Base-by-base conservation (phyloP, 225 moss, liverwort and hornwort genomes). In the Sphagnum contortum region DNA sequence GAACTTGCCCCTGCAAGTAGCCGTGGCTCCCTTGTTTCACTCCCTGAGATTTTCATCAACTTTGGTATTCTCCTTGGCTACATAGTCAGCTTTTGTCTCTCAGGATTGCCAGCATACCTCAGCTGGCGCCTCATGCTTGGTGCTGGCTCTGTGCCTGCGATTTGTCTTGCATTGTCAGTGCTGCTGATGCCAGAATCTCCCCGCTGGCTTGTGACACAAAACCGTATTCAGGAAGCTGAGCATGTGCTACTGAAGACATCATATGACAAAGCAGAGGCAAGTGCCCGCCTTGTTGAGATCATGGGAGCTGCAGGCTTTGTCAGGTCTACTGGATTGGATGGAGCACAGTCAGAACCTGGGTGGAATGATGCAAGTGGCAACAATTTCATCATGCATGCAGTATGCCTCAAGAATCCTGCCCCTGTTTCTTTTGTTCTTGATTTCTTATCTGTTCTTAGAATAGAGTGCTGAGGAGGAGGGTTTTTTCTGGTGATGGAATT, bases 201-300 rank as follows among this genome's bases (percentile, higher is more conserved):
- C 49, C 89, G 98, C 51, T 98, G 98, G 98, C 91, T 98, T 50
- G 98, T 98, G 66, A 82, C 80, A 85, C 89, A 91, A 75, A 82
- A 83, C 58, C 90, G 98, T 10, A 74, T 89, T 3, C 65, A 69
- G 44, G 93, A 98, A 78, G 98, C 98, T 6, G 86, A 89, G 70
- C 12, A 69, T 51, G 98, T 98, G 65, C 81, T 98, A 5, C 71
- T 79, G 0, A 89, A 77, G 62, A 98, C 98, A 3, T 98, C 93
- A 2, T 68, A 61, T 53, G 86, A 88, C 62, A 85, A 86, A 57
- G 81, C 73, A 12, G 98, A 98, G 68, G 98, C 98, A 49, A 79
- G 67, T 68, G 10, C 80, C 9, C 83, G 98, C 55, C 72, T 98
- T 61, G 85, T 82, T 63, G 93, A 93, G 73, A 98, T 98, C 4